Evolutionary conservation across 352 stramenopile species (phyloP).

Genomic region (Phytophthora hibernalis): DNA sequence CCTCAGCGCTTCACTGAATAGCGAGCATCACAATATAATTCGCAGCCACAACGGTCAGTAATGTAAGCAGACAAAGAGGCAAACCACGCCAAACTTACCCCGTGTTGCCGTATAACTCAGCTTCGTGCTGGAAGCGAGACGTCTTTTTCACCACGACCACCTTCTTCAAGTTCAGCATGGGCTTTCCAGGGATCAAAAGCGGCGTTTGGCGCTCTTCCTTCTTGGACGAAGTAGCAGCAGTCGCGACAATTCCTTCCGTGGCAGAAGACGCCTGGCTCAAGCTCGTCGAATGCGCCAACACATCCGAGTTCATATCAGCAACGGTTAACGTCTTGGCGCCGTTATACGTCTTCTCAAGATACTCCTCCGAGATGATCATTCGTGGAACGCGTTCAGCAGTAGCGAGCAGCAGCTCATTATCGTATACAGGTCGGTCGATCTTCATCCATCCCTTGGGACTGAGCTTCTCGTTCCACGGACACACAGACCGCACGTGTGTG

Average conservation of each 20-base stretch:
- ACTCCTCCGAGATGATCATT: slow-evolving; percentile 92
- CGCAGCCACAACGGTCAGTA: slow-evolving; percentile 12
- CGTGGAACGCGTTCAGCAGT: slow-evolving; percentile 84
- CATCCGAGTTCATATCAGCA: slow-evolving; percentile 16
- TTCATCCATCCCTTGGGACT: slow-evolving; percentile 91
- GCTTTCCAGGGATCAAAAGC: slow-evolving; percentile 52
- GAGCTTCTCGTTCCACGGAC: slow-evolving; percentile 90
- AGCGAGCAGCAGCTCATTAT: slow-evolving; percentile 88
- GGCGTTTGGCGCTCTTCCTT: slow-evolving; percentile 44
- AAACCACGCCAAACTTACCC: slow-evolving; percentile 49
- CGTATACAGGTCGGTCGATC: slow-evolving; percentile 89
- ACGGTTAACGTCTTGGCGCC: slow-evolving; percentile 31
- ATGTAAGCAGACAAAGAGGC: background rate
- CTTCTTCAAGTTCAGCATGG: slow-evolving; percentile 74
- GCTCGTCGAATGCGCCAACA: slow-evolving; percentile 11
- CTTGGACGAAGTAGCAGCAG: slow-evolving; percentile 1
- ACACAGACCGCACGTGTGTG: slow-evolving; percentile 90
- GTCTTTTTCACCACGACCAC: slow-evolving; percentile 91
- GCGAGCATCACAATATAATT: slow-evolving; percentile 18
- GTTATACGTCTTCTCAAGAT: slow-evolving; percentile 89
- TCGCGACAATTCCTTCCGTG: background rate
- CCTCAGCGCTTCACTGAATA: slow-evolving; percentile 75
- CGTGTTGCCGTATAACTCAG: slow-evolving; percentile 80
- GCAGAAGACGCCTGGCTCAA: slow-evolving; percentile 12
- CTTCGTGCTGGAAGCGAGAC: slow-evolving; percentile 89